Conservation (phyloP, 805 yeast genomes). For the Monosporozyma servazzii region DNA sequence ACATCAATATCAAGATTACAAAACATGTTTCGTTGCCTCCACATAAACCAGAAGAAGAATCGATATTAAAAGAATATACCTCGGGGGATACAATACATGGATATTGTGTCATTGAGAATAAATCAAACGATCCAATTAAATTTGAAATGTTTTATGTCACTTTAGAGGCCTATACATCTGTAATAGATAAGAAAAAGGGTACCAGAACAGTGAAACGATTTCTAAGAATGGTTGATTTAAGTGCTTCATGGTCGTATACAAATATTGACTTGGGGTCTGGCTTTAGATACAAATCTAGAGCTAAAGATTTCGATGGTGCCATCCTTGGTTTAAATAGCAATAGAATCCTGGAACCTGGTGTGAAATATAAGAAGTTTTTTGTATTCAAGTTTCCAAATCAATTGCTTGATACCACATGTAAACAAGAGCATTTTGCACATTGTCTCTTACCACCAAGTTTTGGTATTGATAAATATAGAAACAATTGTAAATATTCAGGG, state of each 20-base stretch:
- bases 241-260: slow-evolving; percentile 42
- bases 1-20: slow-evolving; percentile 18
- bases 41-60: slow-evolving; percentile 21
- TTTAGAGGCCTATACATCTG: slow-evolving; percentile 42
- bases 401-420: slow-evolving; percentile 44
- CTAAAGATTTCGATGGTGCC: slow-evolving; percentile 24
- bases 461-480: slow-evolving; percentile 29
- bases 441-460: slow-evolving; percentile 33
- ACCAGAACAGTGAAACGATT: slow-evolving; percentile 29
- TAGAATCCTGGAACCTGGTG: slow-evolving; percentile 38
- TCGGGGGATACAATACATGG: slow-evolving; percentile 52
- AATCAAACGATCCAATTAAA: slow-evolving; percentile 33
- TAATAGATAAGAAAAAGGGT: slow-evolving; percentile 11
- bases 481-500: slow-evolving; percentile 15
- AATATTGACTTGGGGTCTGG: slow-evolving; percentile 42
- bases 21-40: slow-evolving; percentile 18
- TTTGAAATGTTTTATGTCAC: slow-evolving; percentile 53
- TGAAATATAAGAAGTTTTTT: slow-evolving; percentile 46
- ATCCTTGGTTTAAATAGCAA: slow-evolving; percentile 36
- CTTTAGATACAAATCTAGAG: slow-evolving; percentile 14
- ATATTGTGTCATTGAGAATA: slow-evolving; percentile 36
- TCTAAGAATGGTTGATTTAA: slow-evolving; percentile 42
- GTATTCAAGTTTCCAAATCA: slow-evolving; percentile 46
- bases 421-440: slow-evolving; percentile 31
- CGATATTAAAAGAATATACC: slow-evolving; percentile 37